These are phyloP conservation scores for Zymoseptoria crescenta DNA, from an alignment of 2,329 filamentous ascomycete genomes.

Conservation along the genomic window DNA sequence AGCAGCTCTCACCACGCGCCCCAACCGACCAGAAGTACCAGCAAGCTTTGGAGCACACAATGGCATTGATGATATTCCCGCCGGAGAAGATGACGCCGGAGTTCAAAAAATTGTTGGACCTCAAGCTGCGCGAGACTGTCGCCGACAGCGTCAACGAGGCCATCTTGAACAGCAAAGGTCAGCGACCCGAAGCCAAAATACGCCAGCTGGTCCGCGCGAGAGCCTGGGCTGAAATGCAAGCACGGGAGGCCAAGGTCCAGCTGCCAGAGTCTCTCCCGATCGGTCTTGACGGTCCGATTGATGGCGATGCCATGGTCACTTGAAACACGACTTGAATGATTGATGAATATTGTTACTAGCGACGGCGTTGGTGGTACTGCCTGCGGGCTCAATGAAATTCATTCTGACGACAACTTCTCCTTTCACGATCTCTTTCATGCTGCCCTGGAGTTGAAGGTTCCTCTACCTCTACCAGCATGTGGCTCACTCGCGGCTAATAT, in stretches of 20 bases:
- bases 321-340: conserved; percentile 11
- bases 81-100: conserved; percentile 70
- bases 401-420: background rate
- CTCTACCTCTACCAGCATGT: background rate
- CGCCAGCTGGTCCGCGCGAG: conserved; percentile 72
- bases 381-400: conserved; percentile 2
- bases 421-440: background rate
- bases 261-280: conserved; percentile 35
- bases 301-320: conserved; percentile 19
- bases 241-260: conserved; percentile 36
- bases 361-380: conserved; percentile 16
- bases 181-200: conserved; percentile 72
- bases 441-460: background rate
- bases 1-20: conserved; percentile 78
- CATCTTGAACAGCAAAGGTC: conserved; percentile 65
- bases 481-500: background rate
- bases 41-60: conserved; percentile 81
- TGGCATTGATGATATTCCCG: conserved; percentile 84
- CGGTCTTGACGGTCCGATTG: conserved; percentile 32
- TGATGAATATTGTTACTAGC: conserved; percentile 13
- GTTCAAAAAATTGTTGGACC: conserved; percentile 68
- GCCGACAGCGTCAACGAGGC: conserved; percentile 84
- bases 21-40: conserved; percentile 74
- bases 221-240: conserved; percentile 71
- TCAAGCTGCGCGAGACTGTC: conserved; percentile 71